These are phyloP conservation scores for Lobosporangium transversale DNA, from an alignment of 192 early-diverging fungal genomes.

Conservation along the genomic window DNA sequence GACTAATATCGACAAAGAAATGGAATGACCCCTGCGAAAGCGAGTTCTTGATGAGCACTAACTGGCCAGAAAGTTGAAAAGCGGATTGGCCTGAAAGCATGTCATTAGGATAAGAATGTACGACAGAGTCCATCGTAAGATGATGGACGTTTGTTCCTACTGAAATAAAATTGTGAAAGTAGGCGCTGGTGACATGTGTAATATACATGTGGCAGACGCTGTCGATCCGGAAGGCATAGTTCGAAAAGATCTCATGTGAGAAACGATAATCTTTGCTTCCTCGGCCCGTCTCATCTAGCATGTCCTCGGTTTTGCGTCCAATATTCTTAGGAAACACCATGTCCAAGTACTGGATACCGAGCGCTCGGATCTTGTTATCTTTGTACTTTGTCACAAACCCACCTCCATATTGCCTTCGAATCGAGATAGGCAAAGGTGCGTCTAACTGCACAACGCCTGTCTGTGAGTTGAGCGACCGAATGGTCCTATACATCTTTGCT, in stretches of 20 bases:
- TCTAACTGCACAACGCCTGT: slow-evolving; percentile 48
- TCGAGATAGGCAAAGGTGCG: slow-evolving; percentile 52
- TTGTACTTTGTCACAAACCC: slow-evolving; percentile 54
- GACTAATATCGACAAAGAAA: slow-evolving; percentile 53
- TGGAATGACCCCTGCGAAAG: slow-evolving; percentile 57
- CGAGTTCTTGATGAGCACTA: slow-evolving; percentile 49
- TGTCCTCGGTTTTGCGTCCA: slow-evolving; percentile 34
- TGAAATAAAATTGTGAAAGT: slow-evolving; percentile 59
- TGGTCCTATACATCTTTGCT: slow-evolving; percentile 47
- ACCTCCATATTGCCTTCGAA: slow-evolving; percentile 49
- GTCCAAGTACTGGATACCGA: slow-evolving; percentile 54
- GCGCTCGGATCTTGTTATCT: slow-evolving; percentile 31
- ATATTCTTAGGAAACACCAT: slow-evolving; percentile 48
- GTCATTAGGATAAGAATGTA: slow-evolving; percentile 48
- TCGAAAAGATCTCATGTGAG: slow-evolving; percentile 57
- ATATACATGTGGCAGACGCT: slow-evolving; percentile 53
- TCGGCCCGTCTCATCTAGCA: slow-evolving; percentile 47
- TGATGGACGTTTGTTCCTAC: slow-evolving; percentile 36
- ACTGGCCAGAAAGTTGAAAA: slow-evolving; percentile 59
- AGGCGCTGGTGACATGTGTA: slow-evolving; percentile 37
- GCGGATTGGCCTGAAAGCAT: slow-evolving; percentile 59
- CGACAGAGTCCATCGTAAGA: slow-evolving; percentile 45
- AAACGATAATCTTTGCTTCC: slow-evolving; percentile 59
- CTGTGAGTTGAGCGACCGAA: slow-evolving; percentile 30
- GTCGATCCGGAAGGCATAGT: slow-evolving; percentile 51